phyloP scores from a whole-genome alignment of 179 eudicot genomes.

The Beta lomatogona region DNA sequence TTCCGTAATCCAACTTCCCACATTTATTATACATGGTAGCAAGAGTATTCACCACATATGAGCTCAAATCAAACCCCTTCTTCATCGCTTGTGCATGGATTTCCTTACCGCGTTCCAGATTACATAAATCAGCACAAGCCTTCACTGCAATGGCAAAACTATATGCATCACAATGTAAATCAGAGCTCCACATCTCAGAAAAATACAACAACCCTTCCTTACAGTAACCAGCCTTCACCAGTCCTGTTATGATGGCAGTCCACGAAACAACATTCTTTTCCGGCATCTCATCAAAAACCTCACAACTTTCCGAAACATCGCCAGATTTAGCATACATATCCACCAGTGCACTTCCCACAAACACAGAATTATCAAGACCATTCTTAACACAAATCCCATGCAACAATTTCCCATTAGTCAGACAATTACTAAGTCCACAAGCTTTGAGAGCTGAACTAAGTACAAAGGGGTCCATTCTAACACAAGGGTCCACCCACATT shows the following conservation, averaged over 20 bases:
- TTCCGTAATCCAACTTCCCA: slow-evolving; percentile 72
- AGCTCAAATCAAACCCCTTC: slow-evolving; percentile 53
- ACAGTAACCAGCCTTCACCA: slow-evolving; percentile 67
- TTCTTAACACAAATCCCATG: slow-evolving; percentile 68
- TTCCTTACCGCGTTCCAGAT: slow-evolving; percentile 67
- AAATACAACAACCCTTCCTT: slow-evolving; percentile 66
- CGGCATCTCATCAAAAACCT: slow-evolving; percentile 80
- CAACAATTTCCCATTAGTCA: slow-evolving; percentile 49
- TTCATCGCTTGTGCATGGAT: slow-evolving; percentile 71
- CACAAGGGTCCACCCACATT: slow-evolving; percentile 52
- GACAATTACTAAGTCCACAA: slow-evolving; percentile 50
- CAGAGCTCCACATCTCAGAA: slow-evolving; percentile 56
- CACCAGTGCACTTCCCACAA: slow-evolving; percentile 85
- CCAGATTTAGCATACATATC: slow-evolving; percentile 84
- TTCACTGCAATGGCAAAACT: slow-evolving; percentile 83
- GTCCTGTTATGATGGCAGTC: slow-evolving; percentile 87
- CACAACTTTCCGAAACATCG: slow-evolving; percentile 57
- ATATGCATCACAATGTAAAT: slow-evolving; percentile 63
- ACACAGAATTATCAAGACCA: slow-evolving; percentile 64
- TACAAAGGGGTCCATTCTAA: slow-evolving; percentile 60
- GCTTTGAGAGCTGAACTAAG: slow-evolving; percentile 83
- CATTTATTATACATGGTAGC: slow-evolving; percentile 84
- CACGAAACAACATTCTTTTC: slow-evolving; percentile 85
- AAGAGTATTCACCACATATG: slow-evolving; percentile 76
- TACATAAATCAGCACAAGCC: slow-evolving; percentile 72